phyloP scores from a whole-genome alignment of 805 yeast genomes.

The Teunomyces gatunensis region DNA sequence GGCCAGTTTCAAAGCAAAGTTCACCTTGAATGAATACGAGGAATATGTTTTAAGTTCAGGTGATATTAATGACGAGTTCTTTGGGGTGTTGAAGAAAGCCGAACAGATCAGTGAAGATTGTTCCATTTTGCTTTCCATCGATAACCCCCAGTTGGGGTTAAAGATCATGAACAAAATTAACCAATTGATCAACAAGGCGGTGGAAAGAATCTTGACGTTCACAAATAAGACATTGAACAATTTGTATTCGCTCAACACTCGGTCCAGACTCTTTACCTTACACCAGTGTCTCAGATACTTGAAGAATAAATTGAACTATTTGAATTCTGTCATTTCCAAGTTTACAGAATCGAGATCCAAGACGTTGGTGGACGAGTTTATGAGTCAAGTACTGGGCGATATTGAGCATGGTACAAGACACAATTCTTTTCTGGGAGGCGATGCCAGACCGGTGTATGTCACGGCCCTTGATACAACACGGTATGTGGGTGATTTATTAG shows the following conservation, averaged over 20 bases:
- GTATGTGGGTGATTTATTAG: slow-evolving; percentile 82
- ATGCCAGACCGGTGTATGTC: slow-evolving; percentile 51
- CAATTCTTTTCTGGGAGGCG: not conserved
- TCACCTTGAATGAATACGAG: slow-evolving; percentile 71
- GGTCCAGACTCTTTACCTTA: slow-evolving; percentile 23
- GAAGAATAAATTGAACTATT: slow-evolving; percentile 43
- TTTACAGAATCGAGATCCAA: slow-evolving; percentile 72
- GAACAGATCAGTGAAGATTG: slow-evolving; percentile 65
- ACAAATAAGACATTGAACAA: slow-evolving; percentile 33
- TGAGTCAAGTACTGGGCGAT: slow-evolving; percentile 44
- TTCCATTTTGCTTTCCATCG: slow-evolving; percentile 65
- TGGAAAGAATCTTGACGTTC: slow-evolving; percentile 27
- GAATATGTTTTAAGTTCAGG: slow-evolving; percentile 53
- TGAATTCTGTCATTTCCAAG: slow-evolving; percentile 57
- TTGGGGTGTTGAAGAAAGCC: slow-evolving; percentile 57
- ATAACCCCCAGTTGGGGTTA: slow-evolving; percentile 63
- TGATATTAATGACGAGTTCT: slow-evolving; percentile 54
- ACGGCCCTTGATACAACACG: slow-evolving; percentile 79
- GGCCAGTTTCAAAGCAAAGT: slow-evolving; percentile 53
- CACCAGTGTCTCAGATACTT: slow-evolving; percentile 32
- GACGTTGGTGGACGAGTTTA: slow-evolving; percentile 62
- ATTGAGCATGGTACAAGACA: slow-evolving; percentile 9
- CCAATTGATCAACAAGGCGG: slow-evolving; percentile 43
- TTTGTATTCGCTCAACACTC: slow-evolving; percentile 25
- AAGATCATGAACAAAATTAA: slow-evolving; percentile 61